phyloP scores from a whole-genome alignment of 2,329 filamentous ascomycete species.

The Pseudogymnoascus sp. region DNA sequence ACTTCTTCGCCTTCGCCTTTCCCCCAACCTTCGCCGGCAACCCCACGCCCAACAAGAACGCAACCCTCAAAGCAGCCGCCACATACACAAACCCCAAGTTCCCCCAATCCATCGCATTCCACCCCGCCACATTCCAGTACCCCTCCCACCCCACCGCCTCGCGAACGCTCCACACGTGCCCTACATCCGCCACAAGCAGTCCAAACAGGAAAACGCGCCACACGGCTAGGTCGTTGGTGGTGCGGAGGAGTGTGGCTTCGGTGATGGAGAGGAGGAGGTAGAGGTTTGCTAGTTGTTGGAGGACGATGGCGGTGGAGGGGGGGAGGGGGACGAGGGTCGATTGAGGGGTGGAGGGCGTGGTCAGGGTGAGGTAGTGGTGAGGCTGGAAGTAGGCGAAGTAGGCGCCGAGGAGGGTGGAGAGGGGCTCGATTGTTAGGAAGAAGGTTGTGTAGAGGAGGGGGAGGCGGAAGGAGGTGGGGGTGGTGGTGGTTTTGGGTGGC shows the following conservation, averaged over 20 bases:
- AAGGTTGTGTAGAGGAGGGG: conserved; percentile 62
- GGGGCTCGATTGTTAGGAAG: conserved; percentile 67
- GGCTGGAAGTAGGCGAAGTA: conserved; percentile 46
- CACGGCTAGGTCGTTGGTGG: conserved; percentile 60
- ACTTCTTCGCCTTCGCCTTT: conserved; percentile 5
- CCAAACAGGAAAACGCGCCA: conserved; percentile 63
- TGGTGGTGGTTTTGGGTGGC: neutral
- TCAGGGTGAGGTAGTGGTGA: conserved; percentile 53
- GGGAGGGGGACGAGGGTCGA: conserved; percentile 35
- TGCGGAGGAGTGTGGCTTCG: conserved; percentile 68
- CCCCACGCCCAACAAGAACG: conserved; percentile 54
- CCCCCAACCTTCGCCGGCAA: conserved; percentile 27
- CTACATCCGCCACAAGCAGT: conserved; percentile 68
- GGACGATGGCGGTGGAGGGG: conserved; percentile 55
- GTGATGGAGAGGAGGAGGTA: conserved; percentile 73
- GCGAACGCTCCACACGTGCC: conserved; percentile 63
- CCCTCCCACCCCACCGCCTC: conserved; percentile 48
- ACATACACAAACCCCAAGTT: conserved; percentile 66
- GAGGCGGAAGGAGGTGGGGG: conserved; percentile 35
- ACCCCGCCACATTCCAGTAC: conserved; percentile 49
- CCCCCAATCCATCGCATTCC: conserved; percentile 64
- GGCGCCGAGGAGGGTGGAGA: conserved; percentile 47
- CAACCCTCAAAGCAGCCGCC: conserved; percentile 52
- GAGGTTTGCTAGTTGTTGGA: conserved; percentile 71
- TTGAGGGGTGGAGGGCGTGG: conserved; percentile 33